A percentile compares a stretch with the other conserved stretches of the same genome.
These are phyloP conservation scores for Oleoguttula mirabilis DNA, from an alignment of 495 filamentous ascomycete genomes.

Conservation along the genomic window DNA sequence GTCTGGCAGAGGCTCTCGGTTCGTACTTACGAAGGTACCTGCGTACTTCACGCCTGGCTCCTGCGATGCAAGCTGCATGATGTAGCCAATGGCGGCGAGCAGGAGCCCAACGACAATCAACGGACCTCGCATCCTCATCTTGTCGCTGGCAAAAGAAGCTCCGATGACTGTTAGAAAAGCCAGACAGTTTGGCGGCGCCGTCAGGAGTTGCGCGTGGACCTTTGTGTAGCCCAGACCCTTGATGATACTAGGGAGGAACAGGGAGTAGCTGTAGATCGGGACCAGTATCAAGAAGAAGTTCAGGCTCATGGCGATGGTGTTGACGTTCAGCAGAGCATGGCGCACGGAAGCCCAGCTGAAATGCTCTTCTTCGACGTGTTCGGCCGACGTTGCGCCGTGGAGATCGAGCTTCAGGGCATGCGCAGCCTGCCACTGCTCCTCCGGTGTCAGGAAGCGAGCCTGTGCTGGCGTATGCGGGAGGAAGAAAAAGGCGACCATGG, in stretches of 20 bases:
- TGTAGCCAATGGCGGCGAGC: constrained; percentile 21
- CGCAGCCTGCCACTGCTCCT: constrained; percentile 28
- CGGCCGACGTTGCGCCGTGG: constrained; percentile 28
- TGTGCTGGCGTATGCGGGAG: constrained; percentile 36
- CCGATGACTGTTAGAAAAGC: constrained; percentile 20
- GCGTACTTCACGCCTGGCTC: constrained; percentile 17
- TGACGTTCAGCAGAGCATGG: constrained; percentile 33
- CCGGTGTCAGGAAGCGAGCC: constrained; percentile 32
- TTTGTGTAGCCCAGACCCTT: constrained; percentile 18
- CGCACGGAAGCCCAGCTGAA: constrained; percentile 33
- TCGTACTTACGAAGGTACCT: constrained; percentile 24
- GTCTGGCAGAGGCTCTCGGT: no score
- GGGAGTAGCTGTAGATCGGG: constrained; percentile 25
- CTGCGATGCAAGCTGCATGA: constrained; percentile 23
- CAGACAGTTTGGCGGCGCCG: constrained; percentile 22
- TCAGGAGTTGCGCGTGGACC: constrained; percentile 21
- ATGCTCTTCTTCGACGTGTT: constrained; percentile 33
- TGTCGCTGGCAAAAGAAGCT: constrained; percentile 16
- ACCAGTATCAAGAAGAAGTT: constrained; percentile 35
- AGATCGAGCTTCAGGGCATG: constrained; percentile 34
- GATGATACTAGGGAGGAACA: constrained; percentile 28
- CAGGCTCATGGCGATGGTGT: constrained; percentile 32
- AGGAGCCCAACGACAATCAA: constrained; percentile 16
- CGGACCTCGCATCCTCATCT: constrained; percentile 19
- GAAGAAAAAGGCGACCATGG: constrained; percentile 33